Evolutionary conservation across 192 early-diverging fungal species (phyloP).

Genomic region (Coemansia sp.): DNA sequence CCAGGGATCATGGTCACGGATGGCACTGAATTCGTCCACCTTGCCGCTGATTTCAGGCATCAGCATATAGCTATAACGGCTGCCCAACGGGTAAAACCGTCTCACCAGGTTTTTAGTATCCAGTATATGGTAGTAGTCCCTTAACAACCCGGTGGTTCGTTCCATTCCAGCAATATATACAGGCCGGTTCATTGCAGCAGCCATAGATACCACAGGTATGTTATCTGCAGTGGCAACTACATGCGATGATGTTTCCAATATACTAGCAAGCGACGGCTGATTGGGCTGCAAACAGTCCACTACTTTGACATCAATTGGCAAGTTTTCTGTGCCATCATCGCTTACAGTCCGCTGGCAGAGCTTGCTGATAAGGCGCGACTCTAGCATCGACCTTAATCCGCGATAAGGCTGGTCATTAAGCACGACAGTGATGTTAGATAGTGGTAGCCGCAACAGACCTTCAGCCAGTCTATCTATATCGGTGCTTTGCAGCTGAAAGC

Average conservation of each 20-base stretch:
- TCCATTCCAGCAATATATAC: conserved; percentile 52
- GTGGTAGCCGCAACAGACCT: conserved; percentile 19
- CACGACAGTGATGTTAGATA: conserved; percentile 15
- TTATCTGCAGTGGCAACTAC: conserved; percentile 42
- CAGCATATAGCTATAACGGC: conserved; percentile 52
- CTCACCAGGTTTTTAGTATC: conserved; percentile 43
- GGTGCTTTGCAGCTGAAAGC: conserved; percentile 24
- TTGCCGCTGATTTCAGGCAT: conserved; percentile 31
- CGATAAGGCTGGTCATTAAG: conserved; percentile 21
- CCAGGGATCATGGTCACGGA: conserved; percentile 53
- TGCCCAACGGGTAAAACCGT: conserved; percentile 46
- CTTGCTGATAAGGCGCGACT: conserved; percentile 20
- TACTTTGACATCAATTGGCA: conserved; percentile 11
- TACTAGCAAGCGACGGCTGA: conserved; percentile 25
- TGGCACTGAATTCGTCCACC: conserved; percentile 41
- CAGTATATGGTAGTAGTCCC: conserved; percentile 42
- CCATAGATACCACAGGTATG: conserved; percentile 31
- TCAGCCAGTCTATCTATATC: conserved; percentile 29
- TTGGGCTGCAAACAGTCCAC: conserved; percentile 27
- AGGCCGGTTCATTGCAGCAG: conserved; percentile 23
- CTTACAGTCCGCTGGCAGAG: conserved; percentile 8
- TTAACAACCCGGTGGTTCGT: conserved; percentile 28
- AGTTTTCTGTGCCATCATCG: not conserved
- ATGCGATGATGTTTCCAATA: conserved; percentile 25
- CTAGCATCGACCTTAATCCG: conserved; percentile 17